Percentiles rank a stretch among this genome's conserved stretches.
Evolutionary conservation across 2,329 filamentous ascomycete species (phyloP).

Genomic region (Chlorencoelia australis): DNA sequence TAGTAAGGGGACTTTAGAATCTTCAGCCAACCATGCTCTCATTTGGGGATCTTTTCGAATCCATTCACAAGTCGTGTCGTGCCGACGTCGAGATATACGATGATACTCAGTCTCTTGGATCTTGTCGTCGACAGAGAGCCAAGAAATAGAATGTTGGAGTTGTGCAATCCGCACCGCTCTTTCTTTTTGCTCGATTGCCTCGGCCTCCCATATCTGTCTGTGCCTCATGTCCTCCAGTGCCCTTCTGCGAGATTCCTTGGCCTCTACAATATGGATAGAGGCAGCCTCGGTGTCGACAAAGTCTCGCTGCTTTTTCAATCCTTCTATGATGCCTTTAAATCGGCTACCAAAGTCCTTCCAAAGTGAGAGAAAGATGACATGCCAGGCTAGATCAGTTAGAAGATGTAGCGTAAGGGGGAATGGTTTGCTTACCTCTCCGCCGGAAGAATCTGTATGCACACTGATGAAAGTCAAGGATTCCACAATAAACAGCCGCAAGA

Average conservation of each 20-base stretch:
- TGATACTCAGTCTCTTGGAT: slow-evolving; percentile 4
- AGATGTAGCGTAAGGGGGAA: no score
- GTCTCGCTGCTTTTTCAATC: slow-evolving; percentile 9
- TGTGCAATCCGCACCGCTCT: neutral
- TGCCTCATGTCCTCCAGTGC: slow-evolving; percentile 4
- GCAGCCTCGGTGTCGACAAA: slow-evolving; percentile 11
- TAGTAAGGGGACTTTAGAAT: slow-evolving; percentile 1
- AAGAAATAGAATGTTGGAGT: slow-evolving; percentile 7
- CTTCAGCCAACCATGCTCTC: slow-evolving; percentile 7
- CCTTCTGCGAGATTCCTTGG: slow-evolving; percentile 3
- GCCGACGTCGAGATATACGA: neutral
- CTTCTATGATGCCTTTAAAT: slow-evolving; percentile 8
- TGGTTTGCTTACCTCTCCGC: slow-evolving; percentile 5
- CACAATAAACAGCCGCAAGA: slow-evolving; percentile 35
- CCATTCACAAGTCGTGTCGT: slow-evolving; percentile 11
- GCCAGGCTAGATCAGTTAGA: slow-evolving; percentile 14
- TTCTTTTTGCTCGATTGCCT: slow-evolving; percentile 6
- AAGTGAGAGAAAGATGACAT: slow-evolving; percentile 8
- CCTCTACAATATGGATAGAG: slow-evolving; percentile 11
- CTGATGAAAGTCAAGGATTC: slow-evolving; percentile 39
- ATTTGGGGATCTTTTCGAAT: slow-evolving; percentile 1
- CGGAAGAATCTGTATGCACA: slow-evolving; percentile 37
- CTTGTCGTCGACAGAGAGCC: slow-evolving; percentile 9
- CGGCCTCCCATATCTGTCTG: neutral
- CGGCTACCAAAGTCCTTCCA: slow-evolving; percentile 12